Conservation (phyloP, 495 filamentous ascomycete species). For the Trichoderma erinaceum region DNA sequence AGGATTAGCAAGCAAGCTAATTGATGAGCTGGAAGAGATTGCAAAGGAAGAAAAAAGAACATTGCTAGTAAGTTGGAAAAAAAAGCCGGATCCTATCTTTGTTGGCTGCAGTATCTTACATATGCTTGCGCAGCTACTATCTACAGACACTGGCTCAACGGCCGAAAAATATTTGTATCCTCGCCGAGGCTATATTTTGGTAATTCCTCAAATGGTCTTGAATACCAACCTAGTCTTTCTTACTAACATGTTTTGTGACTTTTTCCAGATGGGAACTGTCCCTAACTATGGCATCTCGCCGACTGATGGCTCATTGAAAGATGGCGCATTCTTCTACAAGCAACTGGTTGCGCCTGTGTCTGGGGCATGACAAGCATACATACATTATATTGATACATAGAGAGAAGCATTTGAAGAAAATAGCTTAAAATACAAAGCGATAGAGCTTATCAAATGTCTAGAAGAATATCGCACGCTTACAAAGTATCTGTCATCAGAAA, state of each 20-base stretch:
- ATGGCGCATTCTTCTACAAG: slow-evolving; percentile 3
- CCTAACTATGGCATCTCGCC: slow-evolving; percentile 8
- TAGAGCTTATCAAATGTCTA: too few relatives aligned
- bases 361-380: neutral
- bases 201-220: too few relatives aligned
- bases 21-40: neutral
- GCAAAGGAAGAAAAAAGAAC: neutral
- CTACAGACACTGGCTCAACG: neutral
- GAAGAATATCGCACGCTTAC: neutral
- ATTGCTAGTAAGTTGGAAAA: slow-evolving; percentile 1
- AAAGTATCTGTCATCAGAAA: neutral
- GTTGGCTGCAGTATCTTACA: neutral
- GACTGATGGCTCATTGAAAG: neutral
- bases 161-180: slow-evolving; percentile 1
- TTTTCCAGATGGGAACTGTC: neutral
- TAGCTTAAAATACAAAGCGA: too few relatives aligned
- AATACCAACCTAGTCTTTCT: too few relatives aligned
- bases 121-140: neutral
- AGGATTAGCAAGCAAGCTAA: neutral
- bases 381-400: too few relatives aligned
- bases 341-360: neutral
- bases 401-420: too few relatives aligned
- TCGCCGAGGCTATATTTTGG: neutral
- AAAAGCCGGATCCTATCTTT: neutral
- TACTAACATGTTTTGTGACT: neutral